These are phyloP conservation scores for Xylaria sp. DNA, from an alignment of 2,329 filamentous ascomycete species.

Conservation along the genomic window DNA sequence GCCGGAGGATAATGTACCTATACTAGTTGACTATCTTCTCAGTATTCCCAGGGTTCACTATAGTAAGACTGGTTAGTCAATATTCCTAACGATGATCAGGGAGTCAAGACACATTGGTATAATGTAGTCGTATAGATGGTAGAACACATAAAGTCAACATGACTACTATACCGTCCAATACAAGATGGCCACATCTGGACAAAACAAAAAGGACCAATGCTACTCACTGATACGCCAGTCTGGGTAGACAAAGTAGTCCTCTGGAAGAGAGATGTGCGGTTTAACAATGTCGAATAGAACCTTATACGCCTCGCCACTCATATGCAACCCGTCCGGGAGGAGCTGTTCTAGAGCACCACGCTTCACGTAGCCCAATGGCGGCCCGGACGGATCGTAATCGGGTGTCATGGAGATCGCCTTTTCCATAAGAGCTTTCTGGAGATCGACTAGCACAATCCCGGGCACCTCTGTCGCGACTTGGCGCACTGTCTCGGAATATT, in stretches of 20 bases:
- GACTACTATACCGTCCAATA: not conserved
- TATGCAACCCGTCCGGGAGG: constrained; percentile 69
- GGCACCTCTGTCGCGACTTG: constrained; percentile 75
- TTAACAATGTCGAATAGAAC: constrained; percentile 58
- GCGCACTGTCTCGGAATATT: constrained; percentile 71
- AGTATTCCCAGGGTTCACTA: constrained; percentile 39
- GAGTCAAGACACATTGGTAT: not conserved
- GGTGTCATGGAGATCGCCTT: constrained; percentile 69
- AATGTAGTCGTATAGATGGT: not conserved
- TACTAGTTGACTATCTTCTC: not conserved
- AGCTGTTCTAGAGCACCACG: constrained; percentile 63
- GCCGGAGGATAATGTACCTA: not conserved
- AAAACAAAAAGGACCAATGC: not conserved
- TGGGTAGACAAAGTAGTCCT: constrained; percentile 57
- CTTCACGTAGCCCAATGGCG: constrained; percentile 62
- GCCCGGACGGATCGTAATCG: constrained; percentile 63
- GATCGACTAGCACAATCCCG: constrained; percentile 77
- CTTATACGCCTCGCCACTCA: constrained; percentile 64
- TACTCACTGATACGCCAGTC: constrained; percentile 56
- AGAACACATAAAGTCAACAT: not conserved
- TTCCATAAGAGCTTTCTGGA: constrained; percentile 83
- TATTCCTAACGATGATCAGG: not conserved
- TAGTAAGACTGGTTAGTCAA: constrained; percentile 21
- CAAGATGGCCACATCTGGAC: not conserved
- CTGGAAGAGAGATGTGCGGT: constrained; percentile 59